phyloP scores from a whole-genome alignment of 495 filamentous ascomycete species.

The Chaetomidium leptoderma region DNA sequence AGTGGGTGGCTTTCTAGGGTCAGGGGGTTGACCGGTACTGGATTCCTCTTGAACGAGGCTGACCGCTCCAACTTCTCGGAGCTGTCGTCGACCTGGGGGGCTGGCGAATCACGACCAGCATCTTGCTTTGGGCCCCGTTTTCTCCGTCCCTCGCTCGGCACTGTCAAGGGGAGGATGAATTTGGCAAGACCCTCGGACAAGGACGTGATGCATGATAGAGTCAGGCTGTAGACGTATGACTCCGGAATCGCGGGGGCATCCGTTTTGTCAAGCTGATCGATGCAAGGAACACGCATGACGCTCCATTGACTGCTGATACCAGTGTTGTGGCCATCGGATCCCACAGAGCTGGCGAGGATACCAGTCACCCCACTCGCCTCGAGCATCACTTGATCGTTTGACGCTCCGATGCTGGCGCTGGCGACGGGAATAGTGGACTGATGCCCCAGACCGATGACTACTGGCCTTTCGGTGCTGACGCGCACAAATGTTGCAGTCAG shows the following conservation, averaged over 20 bases:
- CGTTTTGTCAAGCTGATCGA: conserved; percentile 89
- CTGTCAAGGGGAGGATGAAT: conserved; percentile 84
- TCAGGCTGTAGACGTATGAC: conserved; percentile 88
- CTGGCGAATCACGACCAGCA: conserved; percentile 42
- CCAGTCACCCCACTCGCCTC: conserved; percentile 86
- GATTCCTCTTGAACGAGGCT: conserved; percentile 52
- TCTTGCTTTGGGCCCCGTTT: conserved; percentile 48
- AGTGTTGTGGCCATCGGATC: conserved; percentile 57
- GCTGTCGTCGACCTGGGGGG: conserved; percentile 33
- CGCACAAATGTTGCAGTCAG: conserved; percentile 80
- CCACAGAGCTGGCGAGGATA: conserved; percentile 74
- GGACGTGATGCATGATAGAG: conserved; percentile 78
- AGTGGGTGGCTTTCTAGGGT: conserved; percentile 65
- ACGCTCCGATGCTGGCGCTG: conserved; percentile 37
- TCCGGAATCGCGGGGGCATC: conserved; percentile 81
- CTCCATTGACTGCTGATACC: conserved; percentile 92
- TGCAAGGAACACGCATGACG: conserved; percentile 76
- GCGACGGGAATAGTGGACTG: conserved; percentile 73
- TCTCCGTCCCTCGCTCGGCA: conserved; percentile 56
- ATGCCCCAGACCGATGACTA: conserved; percentile 77
- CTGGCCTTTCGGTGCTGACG: conserved; percentile 83
- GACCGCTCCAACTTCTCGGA: conserved; percentile 45
- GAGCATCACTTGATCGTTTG: conserved; percentile 74
- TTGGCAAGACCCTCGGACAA: conserved; percentile 90
- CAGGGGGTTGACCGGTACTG: conserved; percentile 76